These are phyloP conservation scores for Talaromyces wortmannii DNA, from an alignment of 495 filamentous ascomycete genomes.

Conservation along the genomic window DNA sequence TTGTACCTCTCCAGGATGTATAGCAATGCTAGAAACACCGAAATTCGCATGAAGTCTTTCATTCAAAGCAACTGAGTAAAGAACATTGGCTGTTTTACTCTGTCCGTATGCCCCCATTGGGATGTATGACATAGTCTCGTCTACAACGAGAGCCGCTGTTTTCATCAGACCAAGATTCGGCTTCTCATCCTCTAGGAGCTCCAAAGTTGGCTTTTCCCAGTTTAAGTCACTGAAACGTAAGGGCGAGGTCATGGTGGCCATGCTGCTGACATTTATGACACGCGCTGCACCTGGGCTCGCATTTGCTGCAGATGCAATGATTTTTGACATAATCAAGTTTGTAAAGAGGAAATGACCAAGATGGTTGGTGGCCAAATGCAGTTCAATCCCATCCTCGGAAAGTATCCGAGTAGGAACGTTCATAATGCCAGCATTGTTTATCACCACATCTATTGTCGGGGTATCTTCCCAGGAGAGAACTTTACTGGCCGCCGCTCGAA, in stretches of 20 bases:
- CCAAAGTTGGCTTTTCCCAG: conserved; percentile 7
- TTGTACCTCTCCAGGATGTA: conserved; percentile 33
- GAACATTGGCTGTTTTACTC: conserved; percentile 51
- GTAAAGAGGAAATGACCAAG: conserved; percentile 53
- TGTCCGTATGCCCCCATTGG: conserved; percentile 42
- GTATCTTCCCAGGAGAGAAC: conserved; percentile 40
- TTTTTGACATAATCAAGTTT: conserved; percentile 43
- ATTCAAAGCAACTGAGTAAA: conserved; percentile 42
- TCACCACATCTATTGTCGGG: conserved; percentile 52
- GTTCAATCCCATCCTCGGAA: conserved; percentile 37
- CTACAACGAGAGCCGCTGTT: not conserved
- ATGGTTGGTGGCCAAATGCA: conserved; percentile 49
- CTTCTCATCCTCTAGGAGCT: not conserved
- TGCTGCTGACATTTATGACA: conserved; percentile 23
- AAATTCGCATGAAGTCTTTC: conserved; percentile 15
- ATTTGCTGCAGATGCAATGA: conserved; percentile 18
- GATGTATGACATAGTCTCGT: conserved; percentile 19
- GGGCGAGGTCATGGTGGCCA: conserved; percentile 22
- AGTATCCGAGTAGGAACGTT: conserved; percentile 20
- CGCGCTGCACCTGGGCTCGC: conserved; percentile 13
- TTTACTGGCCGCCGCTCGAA: conserved; percentile 37
- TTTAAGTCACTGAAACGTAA: conserved; percentile 17
- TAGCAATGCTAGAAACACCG: conserved; percentile 22
- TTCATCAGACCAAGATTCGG: not conserved
- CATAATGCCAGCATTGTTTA: conserved; percentile 72